These are phyloP conservation scores for Aspergillus japonicus DNA, from an alignment of 2,329 filamentous ascomycete genomes.

Conservation along the genomic window DNA sequence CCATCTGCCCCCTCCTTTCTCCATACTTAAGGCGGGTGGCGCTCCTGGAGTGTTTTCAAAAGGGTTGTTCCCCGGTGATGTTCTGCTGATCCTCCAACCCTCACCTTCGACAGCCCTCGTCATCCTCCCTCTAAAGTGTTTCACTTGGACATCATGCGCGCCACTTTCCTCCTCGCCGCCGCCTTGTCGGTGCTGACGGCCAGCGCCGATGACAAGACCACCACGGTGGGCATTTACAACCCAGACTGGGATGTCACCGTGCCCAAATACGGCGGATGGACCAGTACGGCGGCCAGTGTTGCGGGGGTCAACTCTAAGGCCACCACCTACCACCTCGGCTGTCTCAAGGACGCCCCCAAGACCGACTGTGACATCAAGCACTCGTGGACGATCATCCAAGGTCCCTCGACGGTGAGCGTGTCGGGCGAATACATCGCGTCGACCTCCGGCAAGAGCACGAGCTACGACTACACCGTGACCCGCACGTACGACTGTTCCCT, in stretches of 20 bases:
- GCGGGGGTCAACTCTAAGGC: constrained; percentile 20
- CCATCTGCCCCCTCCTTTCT: not conserved
- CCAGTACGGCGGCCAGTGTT: constrained; percentile 25
- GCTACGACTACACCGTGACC: constrained; percentile 22
- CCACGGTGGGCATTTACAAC: constrained; percentile 13
- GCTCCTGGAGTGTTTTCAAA: not conserved
- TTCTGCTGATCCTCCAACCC: no score
- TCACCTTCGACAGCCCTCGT: no score
- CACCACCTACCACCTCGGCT: constrained; percentile 26
- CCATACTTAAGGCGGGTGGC: not conserved
- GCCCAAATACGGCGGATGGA: constrained; percentile 9
- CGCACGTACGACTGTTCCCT: constrained; percentile 18
- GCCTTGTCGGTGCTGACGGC: not conserved
- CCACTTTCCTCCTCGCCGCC: not conserved
- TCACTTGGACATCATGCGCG: not conserved
- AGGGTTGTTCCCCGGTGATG: no score
- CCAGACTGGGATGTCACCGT: constrained; percentile 9
- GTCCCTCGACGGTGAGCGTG: constrained; percentile 20
- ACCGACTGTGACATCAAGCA: constrained; percentile 20
- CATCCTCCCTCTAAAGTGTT: not conserved
- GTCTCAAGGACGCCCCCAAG: constrained; percentile 23
- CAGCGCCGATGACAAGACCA: constrained; percentile 8
- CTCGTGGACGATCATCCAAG: constrained; percentile 28
- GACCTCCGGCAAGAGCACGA: not conserved
- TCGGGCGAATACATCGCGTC: constrained; percentile 22